Evolutionary conservation across 129 eudicot genomes (phyloP).

Genomic region (Helichrysum umbraculigerum): DNA sequence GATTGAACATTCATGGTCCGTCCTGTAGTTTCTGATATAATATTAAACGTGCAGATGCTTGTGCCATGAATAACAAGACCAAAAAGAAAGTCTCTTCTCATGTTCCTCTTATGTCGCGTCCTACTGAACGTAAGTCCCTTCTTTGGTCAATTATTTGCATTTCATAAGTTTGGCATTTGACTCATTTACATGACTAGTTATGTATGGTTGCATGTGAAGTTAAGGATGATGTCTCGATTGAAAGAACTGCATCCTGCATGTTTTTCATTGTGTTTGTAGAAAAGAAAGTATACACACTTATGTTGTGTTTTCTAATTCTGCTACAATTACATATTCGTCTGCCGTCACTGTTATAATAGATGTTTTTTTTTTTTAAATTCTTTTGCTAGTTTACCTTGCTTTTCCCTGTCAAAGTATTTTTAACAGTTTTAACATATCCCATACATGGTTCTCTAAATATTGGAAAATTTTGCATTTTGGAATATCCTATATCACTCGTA

Average conservation of each 20-base stretch:
- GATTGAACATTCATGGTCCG: background rate
- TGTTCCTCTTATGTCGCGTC: constrained; percentile 69
- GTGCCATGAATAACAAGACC: constrained; percentile 28
- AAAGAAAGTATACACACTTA: background rate
- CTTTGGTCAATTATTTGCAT: background rate
- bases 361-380: background rate
- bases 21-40: constrained; percentile 20
- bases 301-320: background rate
- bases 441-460: background rate
- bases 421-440: too few species aligned
- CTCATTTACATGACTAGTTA: constrained; percentile 8
- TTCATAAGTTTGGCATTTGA: background rate
- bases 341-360: background rate
- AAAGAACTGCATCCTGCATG: background rate
- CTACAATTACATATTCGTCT: background rate
- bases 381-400: too few species aligned
- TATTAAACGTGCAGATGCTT: constrained; percentile 46
- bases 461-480: too few species aligned
- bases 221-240: background rate
- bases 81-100: constrained; percentile 62
- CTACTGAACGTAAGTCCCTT: constrained; percentile 79
- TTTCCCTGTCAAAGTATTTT: too few species aligned
- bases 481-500: too few species aligned
- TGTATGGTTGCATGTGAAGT: background rate
- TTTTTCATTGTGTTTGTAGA: background rate